Percentiles rank a stretch among this genome's conserved stretches.
Conservation (phyloP, 2,329 filamentous ascomycete species). For the Colletotrichum sp. region DNA sequence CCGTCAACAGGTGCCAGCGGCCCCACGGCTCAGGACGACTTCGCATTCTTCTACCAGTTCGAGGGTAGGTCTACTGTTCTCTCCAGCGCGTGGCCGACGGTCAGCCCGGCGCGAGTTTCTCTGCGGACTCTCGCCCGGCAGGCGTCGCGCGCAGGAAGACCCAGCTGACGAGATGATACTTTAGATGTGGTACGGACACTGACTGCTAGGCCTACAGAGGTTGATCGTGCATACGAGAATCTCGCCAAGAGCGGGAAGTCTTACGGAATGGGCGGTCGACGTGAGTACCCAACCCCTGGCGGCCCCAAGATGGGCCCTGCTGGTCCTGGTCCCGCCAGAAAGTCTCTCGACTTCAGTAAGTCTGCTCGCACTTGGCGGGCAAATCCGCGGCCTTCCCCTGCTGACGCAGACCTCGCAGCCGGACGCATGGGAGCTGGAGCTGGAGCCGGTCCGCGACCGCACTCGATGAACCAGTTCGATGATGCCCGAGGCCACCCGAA, state of each 20-base stretch:
- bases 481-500: constrained; percentile 73
- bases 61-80: constrained; percentile 71
- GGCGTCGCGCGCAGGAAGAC: constrained; percentile 6
- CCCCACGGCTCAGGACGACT: constrained; percentile 75
- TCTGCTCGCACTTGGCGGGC: constrained; percentile 23
- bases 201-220: constrained; percentile 64
- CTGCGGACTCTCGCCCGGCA: neutral
- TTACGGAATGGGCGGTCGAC: constrained; percentile 75
- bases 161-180: constrained; percentile 9
- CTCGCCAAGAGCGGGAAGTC: constrained; percentile 96
- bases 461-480: constrained; percentile 84
- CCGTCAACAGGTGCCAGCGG: constrained; percentile 71
- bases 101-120: neutral
- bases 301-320: constrained; percentile 32
- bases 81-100: neutral
- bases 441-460: constrained; percentile 73
- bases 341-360: constrained; percentile 32
- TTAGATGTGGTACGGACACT: constrained; percentile 23
- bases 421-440: constrained; percentile 58
- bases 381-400: constrained; percentile 17
- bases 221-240: constrained; percentile 94
- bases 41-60: constrained; percentile 85
- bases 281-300: constrained; percentile 77
- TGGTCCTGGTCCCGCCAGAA: constrained; percentile 30
- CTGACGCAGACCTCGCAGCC: constrained; percentile 55